Percentiles rank a stretch among this genome's conserved stretches.
Conservation (phyloP, 1,284 basidiomycete genomes). For the Leucoagaricus sp. region DNA sequence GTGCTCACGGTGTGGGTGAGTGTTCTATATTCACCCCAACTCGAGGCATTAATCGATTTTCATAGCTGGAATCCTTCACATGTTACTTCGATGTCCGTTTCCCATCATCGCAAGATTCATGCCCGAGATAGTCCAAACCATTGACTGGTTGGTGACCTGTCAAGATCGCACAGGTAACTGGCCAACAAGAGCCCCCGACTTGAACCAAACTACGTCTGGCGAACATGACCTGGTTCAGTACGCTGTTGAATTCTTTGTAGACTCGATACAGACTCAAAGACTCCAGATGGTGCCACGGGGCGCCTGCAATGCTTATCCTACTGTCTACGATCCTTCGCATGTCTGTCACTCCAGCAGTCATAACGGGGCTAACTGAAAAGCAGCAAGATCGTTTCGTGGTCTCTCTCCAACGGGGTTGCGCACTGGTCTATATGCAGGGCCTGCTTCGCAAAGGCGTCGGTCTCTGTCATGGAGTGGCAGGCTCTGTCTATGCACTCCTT, state of each 20-base stretch:
- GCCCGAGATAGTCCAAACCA: constrained; percentile 40
- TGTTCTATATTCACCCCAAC: constrained; percentile 5
- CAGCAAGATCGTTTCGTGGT: constrained; percentile 26
- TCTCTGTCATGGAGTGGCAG: constrained; percentile 57
- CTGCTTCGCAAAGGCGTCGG: constrained; percentile 56
- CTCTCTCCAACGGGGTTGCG: constrained; percentile 40
- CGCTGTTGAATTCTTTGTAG: constrained; percentile 17
- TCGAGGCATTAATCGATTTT: not conserved
- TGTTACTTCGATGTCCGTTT: constrained; percentile 45
- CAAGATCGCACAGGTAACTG: constrained; percentile 53
- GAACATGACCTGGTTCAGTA: constrained; percentile 49
- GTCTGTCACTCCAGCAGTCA: constrained; percentile 18
- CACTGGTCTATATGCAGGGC: constrained; percentile 47
- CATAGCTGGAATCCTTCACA: constrained; percentile 52
- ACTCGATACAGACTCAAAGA: not conserved
- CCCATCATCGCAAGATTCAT: constrained; percentile 38
- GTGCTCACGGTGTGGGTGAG: constrained; percentile 56
- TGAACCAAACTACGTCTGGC: constrained; percentile 5
- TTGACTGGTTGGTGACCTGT: constrained; percentile 46
- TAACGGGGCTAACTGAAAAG: constrained; percentile 20
- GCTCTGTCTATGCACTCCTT: constrained; percentile 52
- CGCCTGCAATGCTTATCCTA: constrained; percentile 49
- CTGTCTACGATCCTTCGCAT: constrained; percentile 42
- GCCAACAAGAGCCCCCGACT: constrained; percentile 44
- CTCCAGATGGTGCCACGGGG: constrained; percentile 59